Percentiles rank a stretch among this genome's conserved stretches.
These are phyloP conservation scores for Dorcoceras hygrometricum DNA, from an alignment of 257 asterid species.

Conservation along the genomic window DNA sequence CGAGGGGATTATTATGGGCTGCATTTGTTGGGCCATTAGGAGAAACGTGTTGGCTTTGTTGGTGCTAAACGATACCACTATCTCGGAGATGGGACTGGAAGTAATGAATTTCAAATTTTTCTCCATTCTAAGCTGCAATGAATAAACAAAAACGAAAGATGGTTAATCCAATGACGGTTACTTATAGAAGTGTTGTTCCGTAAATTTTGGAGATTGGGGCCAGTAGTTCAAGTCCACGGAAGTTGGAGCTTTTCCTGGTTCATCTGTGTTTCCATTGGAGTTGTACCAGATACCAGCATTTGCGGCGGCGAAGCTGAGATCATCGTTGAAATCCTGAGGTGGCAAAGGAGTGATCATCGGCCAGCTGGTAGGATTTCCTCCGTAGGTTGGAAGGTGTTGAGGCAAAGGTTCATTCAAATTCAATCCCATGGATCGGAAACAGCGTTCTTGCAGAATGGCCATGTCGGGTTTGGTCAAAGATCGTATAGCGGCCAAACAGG, in stretches of 20 bases:
- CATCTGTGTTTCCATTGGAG: slow-evolving; percentile 21
- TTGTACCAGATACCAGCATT: slow-evolving; percentile 27
- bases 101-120: too few relatives aligned
- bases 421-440: slow-evolving; percentile 19
- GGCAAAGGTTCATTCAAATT: slow-evolving; percentile 20
- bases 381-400: slow-evolving; percentile 19
- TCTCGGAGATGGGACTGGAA: too few relatives aligned
- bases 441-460: slow-evolving; percentile 20
- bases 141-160: too few relatives aligned
- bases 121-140: too few relatives aligned
- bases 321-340: slow-evolving; percentile 17
- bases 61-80: too few relatives aligned
- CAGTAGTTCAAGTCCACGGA: slow-evolving; percentile 25
- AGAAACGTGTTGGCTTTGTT: too few relatives aligned
- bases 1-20: neutral
- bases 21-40: neutral
- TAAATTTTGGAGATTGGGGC: too few relatives aligned
- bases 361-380: slow-evolving; percentile 22
- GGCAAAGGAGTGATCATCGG: slow-evolving; percentile 16
- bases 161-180: neutral
- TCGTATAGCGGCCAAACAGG: slow-evolving; percentile 27
- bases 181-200: too few relatives aligned
- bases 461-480: slow-evolving; percentile 22
- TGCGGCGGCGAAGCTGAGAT: slow-evolving; percentile 22
- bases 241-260: slow-evolving; percentile 22